Evolutionary conservation across 2,329 filamentous ascomycete genomes (phyloP).

Genomic region (Atkinsonella hypoxylon): DNA sequence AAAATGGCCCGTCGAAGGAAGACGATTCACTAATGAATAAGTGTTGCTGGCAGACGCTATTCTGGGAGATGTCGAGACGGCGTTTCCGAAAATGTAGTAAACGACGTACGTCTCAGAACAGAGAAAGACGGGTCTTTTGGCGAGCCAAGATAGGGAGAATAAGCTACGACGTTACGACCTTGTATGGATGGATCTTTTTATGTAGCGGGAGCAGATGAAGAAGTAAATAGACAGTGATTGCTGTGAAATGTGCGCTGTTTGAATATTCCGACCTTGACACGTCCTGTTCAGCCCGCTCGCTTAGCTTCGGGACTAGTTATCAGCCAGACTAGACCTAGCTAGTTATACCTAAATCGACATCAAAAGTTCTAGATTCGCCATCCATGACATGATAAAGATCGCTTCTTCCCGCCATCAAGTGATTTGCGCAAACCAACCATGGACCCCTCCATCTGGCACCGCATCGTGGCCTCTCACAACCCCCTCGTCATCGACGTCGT

Average conservation of each 20-base stretch:
- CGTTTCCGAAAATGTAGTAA: background rate
- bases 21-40: background rate
- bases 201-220: background rate
- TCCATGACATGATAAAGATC: too few relatives aligned
- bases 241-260: background rate
- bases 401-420: too few relatives aligned
- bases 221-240: background rate
- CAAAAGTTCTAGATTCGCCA: too few relatives aligned
- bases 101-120: background rate
- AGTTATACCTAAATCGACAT: too few relatives aligned
- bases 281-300: too few relatives aligned
- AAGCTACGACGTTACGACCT: conserved; percentile 1
- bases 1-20: background rate
- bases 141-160: background rate
- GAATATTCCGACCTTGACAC: too few relatives aligned
- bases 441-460: conserved; percentile 10
- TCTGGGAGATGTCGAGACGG: background rate
- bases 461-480: conserved; percentile 14
- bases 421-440: too few relatives aligned
- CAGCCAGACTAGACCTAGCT: too few relatives aligned
- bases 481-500: conserved; percentile 26
- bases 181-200: background rate
- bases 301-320: too few relatives aligned
- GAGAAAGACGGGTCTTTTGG: background rate
- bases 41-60: background rate